phyloP scores from a whole-genome alignment of 352 stramenopile species.

The Phytophthora palmivora region DNA sequence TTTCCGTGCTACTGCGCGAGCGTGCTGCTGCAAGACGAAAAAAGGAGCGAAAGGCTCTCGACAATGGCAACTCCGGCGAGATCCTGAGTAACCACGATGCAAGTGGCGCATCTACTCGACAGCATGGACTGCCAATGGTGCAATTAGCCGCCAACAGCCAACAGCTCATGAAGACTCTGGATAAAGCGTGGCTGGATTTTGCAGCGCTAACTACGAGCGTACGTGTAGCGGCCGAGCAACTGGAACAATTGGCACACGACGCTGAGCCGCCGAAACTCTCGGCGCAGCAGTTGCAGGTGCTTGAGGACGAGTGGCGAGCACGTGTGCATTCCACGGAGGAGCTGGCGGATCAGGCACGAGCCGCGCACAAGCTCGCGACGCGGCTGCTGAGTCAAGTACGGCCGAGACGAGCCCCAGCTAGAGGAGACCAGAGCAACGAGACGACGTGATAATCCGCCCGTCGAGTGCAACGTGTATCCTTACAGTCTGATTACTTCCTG shows the following conservation, averaged over 20 bases:
- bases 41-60: conserved; percentile 4
- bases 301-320: conserved; percentile 21
- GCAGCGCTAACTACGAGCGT: conserved; percentile 15
- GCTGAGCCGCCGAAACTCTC: conserved; percentile 12
- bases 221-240: conserved; percentile 13
- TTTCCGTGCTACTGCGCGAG: conserved; percentile 28
- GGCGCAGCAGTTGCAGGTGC: conserved; percentile 4
- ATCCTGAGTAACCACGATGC: neutral
- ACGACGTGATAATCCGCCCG: conserved; percentile 3
- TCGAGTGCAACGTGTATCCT: neutral
- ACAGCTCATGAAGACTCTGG: conserved; percentile 1
- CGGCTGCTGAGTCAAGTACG: conserved; percentile 23
- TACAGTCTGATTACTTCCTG: too few species aligned
- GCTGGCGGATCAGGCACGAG: conserved; percentile 18
- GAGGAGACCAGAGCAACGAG: neutral
- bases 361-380: conserved; percentile 17
- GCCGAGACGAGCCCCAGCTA: neutral
- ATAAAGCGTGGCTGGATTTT: conserved; percentile 23
- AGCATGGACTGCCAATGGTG: neutral
- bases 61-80: conserved; percentile 14
- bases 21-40: conserved; percentile 23
- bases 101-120: neutral
- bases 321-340: conserved; percentile 25
- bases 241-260: conserved; percentile 9
- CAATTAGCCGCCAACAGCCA: too few species aligned